These are phyloP conservation scores for Castanea mollissima DNA, from an alignment of 306 rosid genomes.

Conservation along the genomic window DNA sequence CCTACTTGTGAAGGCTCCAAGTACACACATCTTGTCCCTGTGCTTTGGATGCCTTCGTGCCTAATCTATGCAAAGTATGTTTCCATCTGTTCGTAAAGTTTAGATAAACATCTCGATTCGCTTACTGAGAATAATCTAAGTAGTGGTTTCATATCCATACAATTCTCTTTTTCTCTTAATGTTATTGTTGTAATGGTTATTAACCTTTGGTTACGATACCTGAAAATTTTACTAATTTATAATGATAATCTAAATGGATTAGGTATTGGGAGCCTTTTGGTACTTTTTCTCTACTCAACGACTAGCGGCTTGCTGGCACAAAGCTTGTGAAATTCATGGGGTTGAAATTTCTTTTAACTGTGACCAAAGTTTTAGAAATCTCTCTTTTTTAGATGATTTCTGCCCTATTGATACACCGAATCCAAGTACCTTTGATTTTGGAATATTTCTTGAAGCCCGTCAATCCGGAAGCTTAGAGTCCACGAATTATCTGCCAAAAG, in stretches of 20 bases:
- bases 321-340: constrained; percentile 39
- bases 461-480: constrained; percentile 71
- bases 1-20: too few species aligned
- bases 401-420: constrained; percentile 39
- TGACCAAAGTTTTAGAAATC: constrained; percentile 21
- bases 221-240: constrained; percentile 18
- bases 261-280: constrained; percentile 92
- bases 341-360: constrained; percentile 40
- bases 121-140: too few species aligned
- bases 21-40: too few species aligned
- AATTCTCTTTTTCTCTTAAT: too few species aligned
- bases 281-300: constrained; percentile 76
- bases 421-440: constrained; percentile 52
- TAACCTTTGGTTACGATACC: constrained; percentile 1
- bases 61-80: constrained; percentile 24
- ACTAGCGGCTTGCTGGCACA: constrained; percentile 77
- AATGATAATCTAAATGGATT: constrained; percentile 17
- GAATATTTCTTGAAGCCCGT: constrained; percentile 85
- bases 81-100: too few species aligned
- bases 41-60: neutral
- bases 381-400: constrained; percentile 47
- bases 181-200: constrained; percentile 43
- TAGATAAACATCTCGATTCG: too few species aligned
- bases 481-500: constrained; percentile 56
- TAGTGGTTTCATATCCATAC: too few species aligned